A percentile compares a stretch with the other conserved stretches of the same genome.
Conservation (phyloP, 768 basidiomycete species). For the Kondoa malvinella region DNA sequence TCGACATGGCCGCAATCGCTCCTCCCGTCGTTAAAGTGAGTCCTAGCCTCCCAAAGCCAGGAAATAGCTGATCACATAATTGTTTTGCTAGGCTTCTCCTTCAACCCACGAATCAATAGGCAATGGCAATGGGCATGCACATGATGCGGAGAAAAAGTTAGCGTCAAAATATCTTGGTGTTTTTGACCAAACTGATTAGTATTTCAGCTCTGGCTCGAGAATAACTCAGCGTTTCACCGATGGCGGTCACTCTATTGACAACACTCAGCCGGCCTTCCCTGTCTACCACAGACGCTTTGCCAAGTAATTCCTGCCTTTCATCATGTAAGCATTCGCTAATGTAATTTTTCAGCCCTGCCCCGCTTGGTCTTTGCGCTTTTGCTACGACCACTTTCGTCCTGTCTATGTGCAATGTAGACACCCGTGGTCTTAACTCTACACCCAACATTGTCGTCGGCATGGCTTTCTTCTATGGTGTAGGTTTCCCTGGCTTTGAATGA, state of each 20-base stretch:
- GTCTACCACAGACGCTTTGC: slow-evolving; percentile 28
- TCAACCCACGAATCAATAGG: background rate
- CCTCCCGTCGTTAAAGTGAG: background rate
- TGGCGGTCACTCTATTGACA: slow-evolving; percentile 29
- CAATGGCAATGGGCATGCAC: too few species aligned
- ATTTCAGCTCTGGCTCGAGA: background rate
- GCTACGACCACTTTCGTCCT: slow-evolving; percentile 33
- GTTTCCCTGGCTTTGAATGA: too few species aligned
- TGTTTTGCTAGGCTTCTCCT: background rate
- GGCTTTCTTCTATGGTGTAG: slow-evolving; percentile 21
- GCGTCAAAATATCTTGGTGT: too few species aligned
- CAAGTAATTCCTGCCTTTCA: background rate
- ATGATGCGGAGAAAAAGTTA: too few species aligned
- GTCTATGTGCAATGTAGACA: slow-evolving; percentile 30
- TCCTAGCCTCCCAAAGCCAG: background rate
- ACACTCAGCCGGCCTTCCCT: slow-evolving; percentile 27
- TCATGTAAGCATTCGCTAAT: background rate
- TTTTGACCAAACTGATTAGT: background rate
- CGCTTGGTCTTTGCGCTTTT: slow-evolving; percentile 28
- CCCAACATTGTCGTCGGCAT: slow-evolving; percentile 6
- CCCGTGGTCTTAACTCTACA: slow-evolving; percentile 15
- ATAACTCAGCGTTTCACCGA: background rate
- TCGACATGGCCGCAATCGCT: background rate
- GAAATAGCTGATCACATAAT: background rate
- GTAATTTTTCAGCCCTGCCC: slow-evolving; percentile 29